Percentiles rank a stretch among this genome's conserved stretches.
phyloP scores from a whole-genome alignment of 306 rosid species.

The Prunus armeniaca region DNA sequence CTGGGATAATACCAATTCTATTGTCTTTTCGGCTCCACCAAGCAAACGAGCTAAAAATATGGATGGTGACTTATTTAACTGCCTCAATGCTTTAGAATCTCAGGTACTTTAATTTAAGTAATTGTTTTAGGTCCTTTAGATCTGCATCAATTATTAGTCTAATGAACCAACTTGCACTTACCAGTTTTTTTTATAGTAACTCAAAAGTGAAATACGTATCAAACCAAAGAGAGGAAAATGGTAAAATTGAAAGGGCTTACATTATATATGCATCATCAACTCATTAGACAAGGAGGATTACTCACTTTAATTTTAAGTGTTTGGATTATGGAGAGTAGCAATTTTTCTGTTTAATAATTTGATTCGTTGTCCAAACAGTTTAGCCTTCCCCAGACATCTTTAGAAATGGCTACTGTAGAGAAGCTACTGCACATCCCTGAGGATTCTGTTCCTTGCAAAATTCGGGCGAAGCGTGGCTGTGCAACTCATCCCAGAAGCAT shows the following conservation, averaged over 20 bases:
- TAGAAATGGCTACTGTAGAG: conserved; percentile 79
- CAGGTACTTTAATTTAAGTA: conserved; percentile 47
- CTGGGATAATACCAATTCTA: conserved; percentile 66
- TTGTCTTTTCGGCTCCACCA: conserved; percentile 59
- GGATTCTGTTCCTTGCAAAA: conserved; percentile 93
- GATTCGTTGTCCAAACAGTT: conserved; percentile 43
- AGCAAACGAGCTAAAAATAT: conserved; percentile 52
- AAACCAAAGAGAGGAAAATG: not conserved
- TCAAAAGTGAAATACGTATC: not conserved
- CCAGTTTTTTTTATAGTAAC: not conserved
- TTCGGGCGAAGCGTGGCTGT: conserved; percentile 97
- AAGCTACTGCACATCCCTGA: conserved; percentile 79
- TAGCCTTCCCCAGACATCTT: conserved; percentile 78
- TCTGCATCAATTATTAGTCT: not conserved
- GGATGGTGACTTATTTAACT: conserved; percentile 56
- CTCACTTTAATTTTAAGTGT: not conserved
- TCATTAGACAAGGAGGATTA: not conserved
- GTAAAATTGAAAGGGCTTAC: not conserved
- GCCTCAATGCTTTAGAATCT: conserved; percentile 58
- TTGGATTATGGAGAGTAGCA: not conserved
- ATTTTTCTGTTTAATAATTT: not conserved
- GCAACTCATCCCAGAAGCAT: conserved; percentile 99
- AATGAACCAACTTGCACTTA: not conserved
- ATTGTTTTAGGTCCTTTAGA: not conserved
- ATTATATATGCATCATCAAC: no score